phyloP scores from a whole-genome alignment of 305 asterid genomes.

The Lippia alba region DNA sequence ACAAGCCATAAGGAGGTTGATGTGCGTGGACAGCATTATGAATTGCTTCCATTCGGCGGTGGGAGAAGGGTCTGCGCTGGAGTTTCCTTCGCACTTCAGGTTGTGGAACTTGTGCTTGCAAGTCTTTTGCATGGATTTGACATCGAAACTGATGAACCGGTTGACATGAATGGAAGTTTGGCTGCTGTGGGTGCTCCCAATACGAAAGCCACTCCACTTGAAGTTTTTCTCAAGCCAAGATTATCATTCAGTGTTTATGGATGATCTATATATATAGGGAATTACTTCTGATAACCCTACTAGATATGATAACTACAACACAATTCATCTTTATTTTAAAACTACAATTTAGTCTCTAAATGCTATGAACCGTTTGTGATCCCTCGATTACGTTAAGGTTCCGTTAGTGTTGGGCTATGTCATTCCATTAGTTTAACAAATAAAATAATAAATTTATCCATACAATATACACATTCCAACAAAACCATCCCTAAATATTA shows the following conservation, averaged over 20 bases:
- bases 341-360: no score
- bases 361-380: no score
- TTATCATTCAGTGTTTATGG: slow-evolving; percentile 26
- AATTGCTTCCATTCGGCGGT: slow-evolving; percentile 50
- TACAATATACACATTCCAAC: no score
- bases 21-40: slow-evolving; percentile 38
- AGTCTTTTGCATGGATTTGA: slow-evolving; percentile 51
- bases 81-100: slow-evolving; percentile 28
- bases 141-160: slow-evolving; percentile 28
- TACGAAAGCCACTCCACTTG: slow-evolving; percentile 40
- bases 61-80: slow-evolving; percentile 60
- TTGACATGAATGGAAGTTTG: slow-evolving; percentile 45
- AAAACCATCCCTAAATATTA: no score
- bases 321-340: no score
- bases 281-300: no score
- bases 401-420: no score
- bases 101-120: slow-evolving; percentile 40
- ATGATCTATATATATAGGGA: slow-evolving; percentile 4
- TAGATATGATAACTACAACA: no score
- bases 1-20: slow-evolving; percentile 41
- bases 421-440: no score
- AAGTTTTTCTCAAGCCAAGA: slow-evolving; percentile 38
- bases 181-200: slow-evolving; percentile 18
- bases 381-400: no score
- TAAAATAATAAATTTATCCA: no score